Percentiles rank a stretch among this genome's conserved stretches.
Evolutionary conservation across 2,329 filamentous ascomycete species (phyloP).

Genomic region (Podosphaera xanthii): DNA sequence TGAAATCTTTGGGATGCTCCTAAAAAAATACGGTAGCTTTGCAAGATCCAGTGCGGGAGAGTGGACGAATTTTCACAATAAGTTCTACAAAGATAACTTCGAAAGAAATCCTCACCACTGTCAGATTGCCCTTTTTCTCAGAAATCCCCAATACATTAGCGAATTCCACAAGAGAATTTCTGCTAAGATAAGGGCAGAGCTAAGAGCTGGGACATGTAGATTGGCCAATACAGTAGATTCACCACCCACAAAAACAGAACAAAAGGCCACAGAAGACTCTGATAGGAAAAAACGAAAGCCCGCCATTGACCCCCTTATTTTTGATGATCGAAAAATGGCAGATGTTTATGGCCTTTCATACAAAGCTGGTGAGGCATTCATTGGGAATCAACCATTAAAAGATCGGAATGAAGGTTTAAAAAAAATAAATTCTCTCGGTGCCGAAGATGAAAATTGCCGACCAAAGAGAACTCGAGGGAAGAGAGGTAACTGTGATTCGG

Average conservation of each 20-base stretch:
- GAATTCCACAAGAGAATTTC: not conserved
- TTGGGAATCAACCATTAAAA: slow-evolving; percentile 32
- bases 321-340: slow-evolving; percentile 27
- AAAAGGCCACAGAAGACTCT: slow-evolving; percentile 10
- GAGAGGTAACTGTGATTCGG: slow-evolving; percentile 4
- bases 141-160: not conserved
- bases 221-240: slow-evolving; percentile 2
- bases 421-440: not conserved
- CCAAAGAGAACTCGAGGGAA: slow-evolving; percentile 9
- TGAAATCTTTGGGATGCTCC: not conserved
- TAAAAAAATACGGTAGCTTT: not conserved
- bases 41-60: not conserved
- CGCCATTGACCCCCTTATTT: slow-evolving; percentile 10
- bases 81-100: not conserved
- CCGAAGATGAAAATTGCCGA: slow-evolving; percentile 5
- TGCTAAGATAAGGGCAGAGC: slow-evolving; percentile 1
- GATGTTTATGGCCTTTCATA: slow-evolving; percentile 38
- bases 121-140: not conserved
- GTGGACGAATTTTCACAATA: not conserved
- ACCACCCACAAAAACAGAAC: slow-evolving; percentile 9
- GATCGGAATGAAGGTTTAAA: slow-evolving; percentile 4
- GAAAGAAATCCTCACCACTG: not conserved
- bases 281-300: slow-evolving; percentile 10
- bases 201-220: not conserved
- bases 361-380: slow-evolving; percentile 31